A percentile compares a stretch with the other conserved stretches of the same genome.
Conservation (phyloP, 2,329 filamentous ascomycete genomes). For the Diaporthe amygdali region DNA sequence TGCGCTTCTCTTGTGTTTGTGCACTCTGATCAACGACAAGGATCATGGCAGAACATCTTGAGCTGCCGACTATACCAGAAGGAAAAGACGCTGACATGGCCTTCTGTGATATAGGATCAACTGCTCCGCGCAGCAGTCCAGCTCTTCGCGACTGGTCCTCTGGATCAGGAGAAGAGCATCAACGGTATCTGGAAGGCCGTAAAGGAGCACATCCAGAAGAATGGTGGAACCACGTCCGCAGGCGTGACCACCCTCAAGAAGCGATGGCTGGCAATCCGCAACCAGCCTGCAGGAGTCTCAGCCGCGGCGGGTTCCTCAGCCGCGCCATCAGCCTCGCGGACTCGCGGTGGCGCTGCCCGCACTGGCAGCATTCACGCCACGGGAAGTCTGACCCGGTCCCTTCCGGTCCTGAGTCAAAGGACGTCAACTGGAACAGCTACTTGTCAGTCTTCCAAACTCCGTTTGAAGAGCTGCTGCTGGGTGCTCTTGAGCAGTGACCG, state of each 20-base stretch:
- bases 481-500: too few species aligned
- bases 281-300: neutral
- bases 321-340: too few species aligned
- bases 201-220: neutral
- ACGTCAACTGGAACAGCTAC: too few species aligned
- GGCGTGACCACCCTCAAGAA: neutral
- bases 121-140: neutral
- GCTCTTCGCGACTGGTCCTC: neutral
- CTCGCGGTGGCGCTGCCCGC: too few species aligned
- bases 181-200: neutral
- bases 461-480: too few species aligned
- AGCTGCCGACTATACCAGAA: too few species aligned
- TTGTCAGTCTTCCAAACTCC: too few species aligned
- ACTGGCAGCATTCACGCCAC: too few species aligned
- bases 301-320: neutral
- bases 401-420: too few species aligned
- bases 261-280: neutral
- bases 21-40: too few species aligned
- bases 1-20: too few species aligned
- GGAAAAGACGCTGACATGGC: neutral
- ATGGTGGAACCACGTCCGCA: neutral
- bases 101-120: neutral
- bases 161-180: neutral
- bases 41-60: too few species aligned
- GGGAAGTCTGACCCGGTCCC: neutral